These are phyloP conservation scores for Vanrija humicola DNA, from an alignment of 1,284 basidiomycete genomes.

Conservation along the genomic window DNA sequence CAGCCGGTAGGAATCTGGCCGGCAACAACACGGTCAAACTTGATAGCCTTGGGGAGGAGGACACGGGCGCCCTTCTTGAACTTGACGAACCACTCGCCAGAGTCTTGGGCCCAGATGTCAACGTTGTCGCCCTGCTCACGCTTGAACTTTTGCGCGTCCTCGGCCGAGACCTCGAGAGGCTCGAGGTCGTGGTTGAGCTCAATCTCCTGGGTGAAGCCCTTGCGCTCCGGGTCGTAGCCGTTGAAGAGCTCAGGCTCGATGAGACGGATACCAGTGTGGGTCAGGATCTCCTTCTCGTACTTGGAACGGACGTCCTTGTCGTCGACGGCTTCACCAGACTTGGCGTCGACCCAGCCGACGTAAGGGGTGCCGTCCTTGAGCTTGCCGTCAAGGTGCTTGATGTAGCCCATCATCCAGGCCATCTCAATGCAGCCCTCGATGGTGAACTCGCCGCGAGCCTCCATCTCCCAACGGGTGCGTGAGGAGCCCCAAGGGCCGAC, in stretches of 20 bases:
- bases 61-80: slow-evolving; percentile 97
- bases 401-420: slow-evolving; percentile 98
- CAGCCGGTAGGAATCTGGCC: slow-evolving; percentile 97
- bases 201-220: slow-evolving; percentile 94
- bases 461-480: slow-evolving; percentile 99
- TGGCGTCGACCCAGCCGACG: slow-evolving; percentile 96
- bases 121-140: slow-evolving; percentile 94
- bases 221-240: slow-evolving; percentile 95
- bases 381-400: slow-evolving; percentile 97
- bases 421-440: slow-evolving; percentile 98
- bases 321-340: slow-evolving; percentile 93
- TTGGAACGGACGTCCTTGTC: slow-evolving; percentile 93
- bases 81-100: slow-evolving; percentile 93
- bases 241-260: slow-evolving; percentile 97
- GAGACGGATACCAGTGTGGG: slow-evolving; percentile 89
- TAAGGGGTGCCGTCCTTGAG: slow-evolving; percentile 87
- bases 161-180: slow-evolving; percentile 84
- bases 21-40: slow-evolving; percentile 89
- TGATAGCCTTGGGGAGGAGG: slow-evolving; percentile 90
- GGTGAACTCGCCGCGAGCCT: slow-evolving; percentile 85
- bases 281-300: slow-evolving; percentile 91
- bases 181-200: slow-evolving; percentile 96
- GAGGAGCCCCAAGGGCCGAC: slow-evolving; percentile 99
- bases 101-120: slow-evolving; percentile 85
- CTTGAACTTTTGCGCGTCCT: slow-evolving; percentile 93